phyloP scores from a whole-genome alignment of 495 filamentous ascomycete genomes.

The Aspergillus nidulans region DNA sequence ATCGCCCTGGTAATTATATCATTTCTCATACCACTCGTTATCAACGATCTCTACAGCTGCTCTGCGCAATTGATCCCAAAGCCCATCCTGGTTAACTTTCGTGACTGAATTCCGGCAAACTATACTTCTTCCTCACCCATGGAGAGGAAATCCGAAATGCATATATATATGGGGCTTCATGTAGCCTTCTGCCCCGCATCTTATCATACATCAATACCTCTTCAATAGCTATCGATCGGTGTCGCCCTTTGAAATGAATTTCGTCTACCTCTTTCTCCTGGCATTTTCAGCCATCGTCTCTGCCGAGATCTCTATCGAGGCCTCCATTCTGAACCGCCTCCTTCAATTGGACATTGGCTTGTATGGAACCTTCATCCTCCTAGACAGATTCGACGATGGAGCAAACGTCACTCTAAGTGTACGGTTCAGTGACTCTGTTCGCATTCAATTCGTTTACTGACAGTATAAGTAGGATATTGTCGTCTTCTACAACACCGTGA shows the following conservation, averaged over 20 bases:
- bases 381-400: not conserved
- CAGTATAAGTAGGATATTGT: not conserved
- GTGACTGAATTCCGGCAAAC: not conserved
- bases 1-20: too few species aligned
- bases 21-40: too few species aligned
- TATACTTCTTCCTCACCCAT: not conserved
- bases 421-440: not conserved
- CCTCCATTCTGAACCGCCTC: not conserved
- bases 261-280: not conserved
- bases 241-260: not conserved
- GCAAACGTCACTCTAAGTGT: not conserved
- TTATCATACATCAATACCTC: not conserved
- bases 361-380: not conserved
- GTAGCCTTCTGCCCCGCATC: not conserved
- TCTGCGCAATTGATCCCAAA: too few species aligned
- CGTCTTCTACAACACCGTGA: not conserved
- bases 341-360: constrained; percentile 1
- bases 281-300: not conserved
- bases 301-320: not conserved
- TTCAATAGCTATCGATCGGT: not conserved
- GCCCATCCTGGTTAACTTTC: too few species aligned
- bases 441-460: not conserved
- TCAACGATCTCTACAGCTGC: too few species aligned
- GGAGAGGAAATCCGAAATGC: not conserved
- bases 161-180: not conserved